A percentile compares a stretch with the other conserved stretches of the same genome.
phyloP scores from a whole-genome alignment of 257 asterid species.

The Solanum sparsipilum region DNA sequence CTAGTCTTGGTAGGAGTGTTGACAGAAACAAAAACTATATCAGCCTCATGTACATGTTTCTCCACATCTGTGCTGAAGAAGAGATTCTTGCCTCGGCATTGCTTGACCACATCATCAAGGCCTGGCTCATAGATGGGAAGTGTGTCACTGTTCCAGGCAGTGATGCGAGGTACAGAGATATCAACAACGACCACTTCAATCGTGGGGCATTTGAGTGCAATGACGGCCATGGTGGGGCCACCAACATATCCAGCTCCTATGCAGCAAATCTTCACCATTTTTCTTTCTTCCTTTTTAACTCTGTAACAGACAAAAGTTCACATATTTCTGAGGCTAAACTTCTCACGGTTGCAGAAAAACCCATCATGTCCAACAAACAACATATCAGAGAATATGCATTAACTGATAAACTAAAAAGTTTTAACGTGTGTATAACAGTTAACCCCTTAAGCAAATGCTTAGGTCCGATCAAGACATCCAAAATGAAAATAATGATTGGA shows the following conservation, averaged over 20 bases:
- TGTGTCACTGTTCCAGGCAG: slow-evolving; percentile 86
- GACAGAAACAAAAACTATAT: slow-evolving; percentile 80
- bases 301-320: slow-evolving; percentile 12
- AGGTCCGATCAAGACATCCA: neutral
- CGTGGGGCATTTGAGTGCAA: slow-evolving; percentile 82
- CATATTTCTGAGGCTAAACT: neutral
- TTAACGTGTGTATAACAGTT: neutral
- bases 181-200: slow-evolving; percentile 82
- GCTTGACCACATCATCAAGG: slow-evolving; percentile 83
- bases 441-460: neutral
- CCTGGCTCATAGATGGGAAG: slow-evolving; percentile 98
- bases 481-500: neutral
- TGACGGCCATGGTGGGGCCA: slow-evolving; percentile 94
- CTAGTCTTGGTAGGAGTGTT: slow-evolving; percentile 92
- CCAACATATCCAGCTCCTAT: slow-evolving; percentile 94
- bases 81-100: slow-evolving; percentile 88
- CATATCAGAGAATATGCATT: neutral
- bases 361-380: neutral
- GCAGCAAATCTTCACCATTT: slow-evolving; percentile 96
- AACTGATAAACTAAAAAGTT: neutral
- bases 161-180: slow-evolving; percentile 74
- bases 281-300: slow-evolving; percentile 12
- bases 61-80: slow-evolving; percentile 96
- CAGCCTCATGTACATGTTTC: slow-evolving; percentile 75
- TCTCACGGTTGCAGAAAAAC: neutral